Conservation (phyloP, 495 filamentous ascomycete genomes). For the Daldinia childiae region DNA sequence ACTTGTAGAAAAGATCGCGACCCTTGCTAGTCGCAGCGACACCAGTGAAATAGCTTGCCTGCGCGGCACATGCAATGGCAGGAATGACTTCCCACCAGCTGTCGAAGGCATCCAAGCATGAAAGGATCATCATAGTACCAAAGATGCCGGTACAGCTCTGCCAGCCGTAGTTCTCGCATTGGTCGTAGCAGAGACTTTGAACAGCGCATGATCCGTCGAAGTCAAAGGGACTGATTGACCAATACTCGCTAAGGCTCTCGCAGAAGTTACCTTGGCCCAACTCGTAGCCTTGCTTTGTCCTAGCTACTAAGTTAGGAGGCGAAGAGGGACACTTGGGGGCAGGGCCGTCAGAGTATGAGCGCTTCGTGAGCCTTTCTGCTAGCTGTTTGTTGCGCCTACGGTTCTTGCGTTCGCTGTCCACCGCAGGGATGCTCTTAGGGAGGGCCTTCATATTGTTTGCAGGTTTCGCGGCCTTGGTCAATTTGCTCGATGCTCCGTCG, state of each 20-base stretch:
- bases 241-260: background rate
- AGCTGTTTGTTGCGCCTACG: background rate
- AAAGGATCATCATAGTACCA: constrained; percentile 24
- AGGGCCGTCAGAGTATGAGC: background rate
- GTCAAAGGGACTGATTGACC: background rate
- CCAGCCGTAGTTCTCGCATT: constrained; percentile 15
- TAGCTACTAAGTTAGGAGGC: background rate
- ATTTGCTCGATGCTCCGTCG: background rate
- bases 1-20: constrained; percentile 24
- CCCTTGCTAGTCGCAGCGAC: constrained; percentile 18
- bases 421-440: background rate
- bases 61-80: constrained; percentile 15
- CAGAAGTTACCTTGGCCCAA: background rate
- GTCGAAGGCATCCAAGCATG: constrained; percentile 19
- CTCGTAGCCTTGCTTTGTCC: background rate
- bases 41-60: constrained; percentile 20
- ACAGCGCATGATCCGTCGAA: background rate
- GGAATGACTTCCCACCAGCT: constrained; percentile 23
- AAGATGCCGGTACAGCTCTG: constrained; percentile 22
- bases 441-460: background rate
- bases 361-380: background rate
- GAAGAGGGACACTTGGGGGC: background rate
- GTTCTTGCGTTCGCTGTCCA: background rate
- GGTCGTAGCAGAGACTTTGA: constrained; percentile 17
- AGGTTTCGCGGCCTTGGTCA: background rate